A percentile compares a stretch with the other conserved stretches of the same genome.
Evolutionary conservation across 257 asterid species (phyloP).

Genomic region (Primulina huaijiensis): DNA sequence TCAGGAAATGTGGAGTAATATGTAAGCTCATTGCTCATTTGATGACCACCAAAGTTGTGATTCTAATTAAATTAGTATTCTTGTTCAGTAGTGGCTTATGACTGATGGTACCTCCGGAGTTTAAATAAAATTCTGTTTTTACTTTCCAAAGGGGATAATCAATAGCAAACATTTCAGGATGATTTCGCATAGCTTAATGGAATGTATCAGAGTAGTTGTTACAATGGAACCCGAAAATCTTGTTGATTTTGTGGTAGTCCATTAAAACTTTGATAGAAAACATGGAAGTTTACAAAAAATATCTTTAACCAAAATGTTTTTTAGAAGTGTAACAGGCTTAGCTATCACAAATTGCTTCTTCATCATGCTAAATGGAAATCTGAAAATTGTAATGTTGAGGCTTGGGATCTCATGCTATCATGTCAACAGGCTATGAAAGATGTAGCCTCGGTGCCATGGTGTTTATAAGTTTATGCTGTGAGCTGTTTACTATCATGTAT

Average conservation of each 20-base stretch:
- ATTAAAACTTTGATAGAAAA: neutral
- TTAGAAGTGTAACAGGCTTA: neutral
- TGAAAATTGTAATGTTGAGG: slow-evolving; percentile 1
- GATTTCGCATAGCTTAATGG: neutral
- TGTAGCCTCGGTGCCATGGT: slow-evolving; percentile 10
- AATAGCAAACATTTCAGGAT: neutral
- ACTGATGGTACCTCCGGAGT: neutral
- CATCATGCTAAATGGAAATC: neutral
- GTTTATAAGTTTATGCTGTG: slow-evolving; percentile 8
- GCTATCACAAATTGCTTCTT: neutral
- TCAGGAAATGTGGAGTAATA: neutral
- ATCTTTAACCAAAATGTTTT: neutral
- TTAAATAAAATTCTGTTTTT: neutral
- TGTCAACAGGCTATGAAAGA: slow-evolving; percentile 9
- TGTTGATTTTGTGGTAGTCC: too few relatives aligned
- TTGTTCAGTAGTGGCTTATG: neutral
- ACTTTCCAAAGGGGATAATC: neutral
- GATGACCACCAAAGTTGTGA: neutral
- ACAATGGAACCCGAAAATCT: neutral
- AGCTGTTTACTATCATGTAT: neutral
- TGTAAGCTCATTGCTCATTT: neutral
- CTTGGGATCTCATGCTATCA: slow-evolving; percentile 2
- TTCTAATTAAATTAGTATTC: neutral
- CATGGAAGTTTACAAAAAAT: neutral
- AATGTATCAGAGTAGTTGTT: too few relatives aligned